Percentiles rank a stretch among this genome's conserved stretches.
These are phyloP conservation scores for Cordyceps tenuipes DNA, from an alignment of 2,329 filamentous ascomycete species.

Conservation along the genomic window DNA sequence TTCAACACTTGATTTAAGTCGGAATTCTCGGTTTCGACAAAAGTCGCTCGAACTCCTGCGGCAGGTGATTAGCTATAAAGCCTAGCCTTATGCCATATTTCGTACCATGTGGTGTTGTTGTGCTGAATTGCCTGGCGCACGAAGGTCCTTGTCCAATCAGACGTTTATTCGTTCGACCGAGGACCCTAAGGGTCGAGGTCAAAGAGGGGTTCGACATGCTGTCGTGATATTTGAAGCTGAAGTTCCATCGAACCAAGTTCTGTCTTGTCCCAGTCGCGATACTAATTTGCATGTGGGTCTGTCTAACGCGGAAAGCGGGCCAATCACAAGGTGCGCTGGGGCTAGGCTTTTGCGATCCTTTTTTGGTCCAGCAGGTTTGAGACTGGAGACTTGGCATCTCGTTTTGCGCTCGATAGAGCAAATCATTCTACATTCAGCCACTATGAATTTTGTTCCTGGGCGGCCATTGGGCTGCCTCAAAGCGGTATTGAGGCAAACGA, in stretches of 20 bases:
- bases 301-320: constrained; percentile 23
- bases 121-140: constrained; percentile 5
- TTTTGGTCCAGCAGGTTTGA: neutral
- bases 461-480: constrained; percentile 68
- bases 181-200: neutral
- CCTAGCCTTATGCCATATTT: neutral
- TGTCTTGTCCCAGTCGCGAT: constrained; percentile 9
- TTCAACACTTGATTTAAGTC: constrained; percentile 46
- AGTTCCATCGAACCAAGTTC: constrained; percentile 12
- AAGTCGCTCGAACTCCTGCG: constrained; percentile 32
- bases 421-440: constrained; percentile 15
- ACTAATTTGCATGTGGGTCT: constrained; percentile 16
- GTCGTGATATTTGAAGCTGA: neutral
- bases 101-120: constrained; percentile 6
- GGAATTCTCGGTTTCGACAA: constrained; percentile 41
- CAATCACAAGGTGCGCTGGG: constrained; percentile 27
- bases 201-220: constrained; percentile 9
- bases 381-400: neutral
- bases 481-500: constrained; percentile 49
- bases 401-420: constrained; percentile 7
- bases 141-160: neutral
- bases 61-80: constrained; percentile 12
- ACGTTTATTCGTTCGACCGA: neutral
- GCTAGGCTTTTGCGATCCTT: constrained; percentile 2
- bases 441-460: constrained; percentile 54